Conservation (phyloP, 2,329 filamentous ascomycete species). For the Fusarium solani-melongenae region DNA sequence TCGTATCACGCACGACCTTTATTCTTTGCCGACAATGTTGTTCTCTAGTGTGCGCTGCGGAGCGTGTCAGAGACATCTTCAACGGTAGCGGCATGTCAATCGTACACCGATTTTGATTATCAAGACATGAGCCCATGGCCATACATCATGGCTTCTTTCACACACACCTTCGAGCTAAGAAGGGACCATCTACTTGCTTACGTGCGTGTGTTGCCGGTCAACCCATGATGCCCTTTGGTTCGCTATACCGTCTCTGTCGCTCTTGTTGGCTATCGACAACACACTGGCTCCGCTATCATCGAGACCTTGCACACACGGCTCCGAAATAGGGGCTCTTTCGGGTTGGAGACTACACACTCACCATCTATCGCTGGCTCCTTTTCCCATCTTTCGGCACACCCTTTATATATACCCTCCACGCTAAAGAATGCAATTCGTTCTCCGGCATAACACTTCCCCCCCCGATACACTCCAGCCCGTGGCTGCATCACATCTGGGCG, state of each 20-base stretch:
- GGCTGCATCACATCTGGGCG: not conserved
- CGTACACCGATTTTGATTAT: not conserved
- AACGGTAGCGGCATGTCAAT: not conserved
- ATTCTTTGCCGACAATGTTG: not conserved
- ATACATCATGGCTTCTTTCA: no score
- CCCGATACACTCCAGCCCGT: no score
- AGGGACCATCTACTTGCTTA: not conserved
- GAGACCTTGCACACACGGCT: not conserved
- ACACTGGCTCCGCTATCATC: rapidly evolving
- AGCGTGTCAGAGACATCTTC: not conserved
- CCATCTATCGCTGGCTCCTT: not conserved
- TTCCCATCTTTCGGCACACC: not conserved
- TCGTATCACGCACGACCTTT: not conserved
- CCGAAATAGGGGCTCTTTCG: not conserved
- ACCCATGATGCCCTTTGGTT: not conserved
- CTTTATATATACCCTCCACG: not conserved
- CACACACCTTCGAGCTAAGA: not conserved
- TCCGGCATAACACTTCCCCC: not conserved
- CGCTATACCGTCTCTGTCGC: not conserved
- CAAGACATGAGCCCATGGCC: no score
- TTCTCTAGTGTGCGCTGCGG: not conserved
- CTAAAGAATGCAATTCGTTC: not conserved
- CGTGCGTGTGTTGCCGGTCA: not conserved
- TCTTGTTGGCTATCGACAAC: not conserved
- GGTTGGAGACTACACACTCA: not conserved